Evolutionary conservation across 1,139 yeast species (phyloP).

Genomic region (Petasospora fabianii): DNA sequence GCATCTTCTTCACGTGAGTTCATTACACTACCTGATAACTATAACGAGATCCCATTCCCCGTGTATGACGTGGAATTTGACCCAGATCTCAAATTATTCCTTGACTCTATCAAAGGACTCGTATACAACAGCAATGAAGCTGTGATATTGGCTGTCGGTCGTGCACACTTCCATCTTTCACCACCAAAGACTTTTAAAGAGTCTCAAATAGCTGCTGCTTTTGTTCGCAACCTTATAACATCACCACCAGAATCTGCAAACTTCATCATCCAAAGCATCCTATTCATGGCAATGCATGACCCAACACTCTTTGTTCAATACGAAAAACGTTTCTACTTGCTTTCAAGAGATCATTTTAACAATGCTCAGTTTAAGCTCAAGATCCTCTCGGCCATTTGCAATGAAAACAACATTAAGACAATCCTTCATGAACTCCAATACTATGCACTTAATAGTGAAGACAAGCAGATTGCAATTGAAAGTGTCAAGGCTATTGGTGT

Average conservation of each 20-base stretch:
- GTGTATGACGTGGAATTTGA: constrained; percentile 46
- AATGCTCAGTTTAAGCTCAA: constrained; percentile 57
- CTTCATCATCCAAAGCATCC: constrained; percentile 42
- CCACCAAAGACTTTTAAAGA: constrained; percentile 48
- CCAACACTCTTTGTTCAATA: constrained; percentile 45
- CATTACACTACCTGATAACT: constrained; percentile 41
- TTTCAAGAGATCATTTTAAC: constrained; percentile 50
- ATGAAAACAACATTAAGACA: constrained; percentile 45
- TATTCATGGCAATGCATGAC: constrained; percentile 38
- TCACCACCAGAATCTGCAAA: constrained; percentile 35
- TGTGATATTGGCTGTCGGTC: constrained; percentile 59
- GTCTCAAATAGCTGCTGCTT: constrained; percentile 45
- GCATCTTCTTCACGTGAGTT: constrained; percentile 29
- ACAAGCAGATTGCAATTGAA: constrained; percentile 41
- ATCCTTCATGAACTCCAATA: constrained; percentile 69
- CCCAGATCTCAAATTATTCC: constrained; percentile 52
- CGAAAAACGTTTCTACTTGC: constrained; percentile 52
- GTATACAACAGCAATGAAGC: constrained; percentile 52
- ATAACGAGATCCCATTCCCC: constrained; percentile 35
- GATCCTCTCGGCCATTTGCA: constrained; percentile 56
- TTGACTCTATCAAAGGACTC: constrained; percentile 43
- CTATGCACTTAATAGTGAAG: constrained; percentile 45
- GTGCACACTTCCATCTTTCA: constrained; percentile 51
- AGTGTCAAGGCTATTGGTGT: constrained; percentile 58
- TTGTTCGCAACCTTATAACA: constrained; percentile 39